phyloP scores from a whole-genome alignment of 2,329 filamentous ascomycete genomes.

The Botrytis paeoniae region DNA sequence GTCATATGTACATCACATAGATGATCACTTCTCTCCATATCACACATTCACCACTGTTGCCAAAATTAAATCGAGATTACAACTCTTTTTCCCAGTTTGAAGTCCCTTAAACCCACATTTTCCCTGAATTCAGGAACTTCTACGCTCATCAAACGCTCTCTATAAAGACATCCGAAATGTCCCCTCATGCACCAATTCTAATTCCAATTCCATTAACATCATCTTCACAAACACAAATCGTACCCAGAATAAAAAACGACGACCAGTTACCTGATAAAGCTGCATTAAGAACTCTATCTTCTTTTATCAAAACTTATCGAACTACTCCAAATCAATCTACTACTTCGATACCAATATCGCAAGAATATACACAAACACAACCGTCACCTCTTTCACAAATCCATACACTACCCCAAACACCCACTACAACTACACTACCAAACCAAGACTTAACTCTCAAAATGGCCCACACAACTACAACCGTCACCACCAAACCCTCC shows the following conservation, averaged over 20 bases:
- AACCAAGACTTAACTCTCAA: not conserved
- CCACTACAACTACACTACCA: slow-evolving; percentile 2
- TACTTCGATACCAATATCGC: not conserved
- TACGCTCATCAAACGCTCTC: not conserved
- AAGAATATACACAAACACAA: not conserved
- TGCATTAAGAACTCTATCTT: slow-evolving; percentile 10
- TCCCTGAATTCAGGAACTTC: not conserved
- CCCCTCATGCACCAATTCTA: not conserved
- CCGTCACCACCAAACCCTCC: slow-evolving; percentile 10
- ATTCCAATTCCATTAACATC: not conserved
- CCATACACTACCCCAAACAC: not conserved
- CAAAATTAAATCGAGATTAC: not conserved
- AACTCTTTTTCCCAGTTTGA: slow-evolving; percentile 8
- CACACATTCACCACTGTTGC: not conserved
- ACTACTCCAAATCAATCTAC: not conserved
- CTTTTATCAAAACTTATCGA: slow-evolving; percentile 11
- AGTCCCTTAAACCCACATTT: not conserved
- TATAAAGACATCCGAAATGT: slow-evolving; percentile 12
- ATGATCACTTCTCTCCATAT: not conserved
- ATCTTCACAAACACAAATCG: not conserved
- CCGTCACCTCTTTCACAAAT: not conserved
- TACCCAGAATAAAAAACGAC: not conserved
- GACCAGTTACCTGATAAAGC: slow-evolving; percentile 5
- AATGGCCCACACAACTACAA: slow-evolving; percentile 19
- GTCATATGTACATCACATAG: slow-evolving; percentile 10